Evolutionary conservation across 192 early-diverging fungal genomes (phyloP), one percentile per base, ranked within the genome.

Genomic region (Umbelopsis isabellina): DNA sequence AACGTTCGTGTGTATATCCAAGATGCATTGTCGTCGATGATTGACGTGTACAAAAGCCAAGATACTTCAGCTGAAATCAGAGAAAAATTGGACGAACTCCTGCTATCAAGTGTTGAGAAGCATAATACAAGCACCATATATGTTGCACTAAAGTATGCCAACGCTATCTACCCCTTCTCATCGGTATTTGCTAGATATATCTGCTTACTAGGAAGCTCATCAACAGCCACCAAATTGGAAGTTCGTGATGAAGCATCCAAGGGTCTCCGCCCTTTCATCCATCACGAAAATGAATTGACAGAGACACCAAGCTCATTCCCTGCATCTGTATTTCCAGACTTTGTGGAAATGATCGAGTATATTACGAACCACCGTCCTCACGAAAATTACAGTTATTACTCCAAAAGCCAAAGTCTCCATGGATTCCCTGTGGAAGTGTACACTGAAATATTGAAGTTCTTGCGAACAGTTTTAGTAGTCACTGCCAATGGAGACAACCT

Each of bases 1-100:
- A 91, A 87, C 65, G 86, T 94, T 1, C 85, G 87, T 48, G 80
- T 90, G 1, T 93, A 89, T 61, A 86, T 96, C n/a, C 94, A 96
- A 72, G 92, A 94, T 23, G 87, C 91, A 1, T 78, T 97, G 7
- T 85, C 89, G 10, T 89, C 87, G 9, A 91, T 96, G 89, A 81
- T 90, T 45, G 83, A 88, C 0, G 88, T 89, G 2, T 91, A 88
- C 76, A 72, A 84, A 50, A 49, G 77, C 1, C 37, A 68, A 21
- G 51, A 71, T 20, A 74, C 73, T 20, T 35, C 72, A 7, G 53
- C 20, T 0, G 49, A 72, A 13, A 52, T 75, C 4, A 46, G 72
- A 46, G 16, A 70, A 1, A 71, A 70, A 0, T 68, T 92, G n/a
- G 70, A 85, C 37, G 70, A 53, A 1, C 79, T 90, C 13, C 66